phyloP scores from a whole-genome alignment of 2,329 filamentous ascomycete species.

The Epichloe sylvatica region DNA sequence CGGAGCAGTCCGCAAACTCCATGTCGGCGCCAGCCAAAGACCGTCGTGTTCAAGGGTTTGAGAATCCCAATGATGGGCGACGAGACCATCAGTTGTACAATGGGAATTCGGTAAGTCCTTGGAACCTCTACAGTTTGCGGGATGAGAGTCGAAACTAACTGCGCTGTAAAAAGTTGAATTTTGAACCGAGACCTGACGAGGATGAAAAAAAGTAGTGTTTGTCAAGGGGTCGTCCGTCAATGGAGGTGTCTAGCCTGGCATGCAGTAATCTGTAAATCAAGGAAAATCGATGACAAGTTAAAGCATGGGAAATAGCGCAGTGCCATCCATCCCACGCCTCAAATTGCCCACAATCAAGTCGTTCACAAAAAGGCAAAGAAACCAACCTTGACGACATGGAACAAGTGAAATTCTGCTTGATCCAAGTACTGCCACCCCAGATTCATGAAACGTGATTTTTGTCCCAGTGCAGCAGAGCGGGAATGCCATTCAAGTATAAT shows the following conservation, averaged over 20 bases:
- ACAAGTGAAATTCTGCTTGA: too few relatives aligned
- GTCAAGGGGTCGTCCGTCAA: not conserved
- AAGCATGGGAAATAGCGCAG: too few relatives aligned
- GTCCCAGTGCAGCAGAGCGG: slow-evolving; percentile 11
- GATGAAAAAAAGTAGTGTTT: slow-evolving; percentile 19
- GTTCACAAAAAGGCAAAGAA: too few relatives aligned
- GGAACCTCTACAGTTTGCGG: too few relatives aligned
- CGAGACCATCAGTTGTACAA: slow-evolving; percentile 69
- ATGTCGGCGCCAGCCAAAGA: slow-evolving; percentile 9
- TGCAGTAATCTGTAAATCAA: not conserved
- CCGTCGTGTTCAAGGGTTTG: slow-evolving; percentile 15
- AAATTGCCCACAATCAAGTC: too few relatives aligned
- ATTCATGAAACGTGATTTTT: not conserved
- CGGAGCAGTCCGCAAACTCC: slow-evolving; percentile 2
- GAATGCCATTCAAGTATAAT: slow-evolving; percentile 15
- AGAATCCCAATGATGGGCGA: slow-evolving; percentile 37
- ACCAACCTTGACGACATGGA: too few relatives aligned
- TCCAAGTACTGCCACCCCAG: not conserved
- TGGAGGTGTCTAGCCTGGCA: not conserved
- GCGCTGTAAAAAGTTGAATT: slow-evolving; percentile 41
- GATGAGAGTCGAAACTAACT: not conserved
- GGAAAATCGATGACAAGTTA: too few relatives aligned
- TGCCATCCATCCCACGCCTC: too few relatives aligned
- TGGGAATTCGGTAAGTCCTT: slow-evolving; percentile 60
- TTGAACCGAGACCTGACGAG: slow-evolving; percentile 50